phyloP scores from a whole-genome alignment of 192 early-diverging fungal genomes.

The Coemansia sp. region DNA sequence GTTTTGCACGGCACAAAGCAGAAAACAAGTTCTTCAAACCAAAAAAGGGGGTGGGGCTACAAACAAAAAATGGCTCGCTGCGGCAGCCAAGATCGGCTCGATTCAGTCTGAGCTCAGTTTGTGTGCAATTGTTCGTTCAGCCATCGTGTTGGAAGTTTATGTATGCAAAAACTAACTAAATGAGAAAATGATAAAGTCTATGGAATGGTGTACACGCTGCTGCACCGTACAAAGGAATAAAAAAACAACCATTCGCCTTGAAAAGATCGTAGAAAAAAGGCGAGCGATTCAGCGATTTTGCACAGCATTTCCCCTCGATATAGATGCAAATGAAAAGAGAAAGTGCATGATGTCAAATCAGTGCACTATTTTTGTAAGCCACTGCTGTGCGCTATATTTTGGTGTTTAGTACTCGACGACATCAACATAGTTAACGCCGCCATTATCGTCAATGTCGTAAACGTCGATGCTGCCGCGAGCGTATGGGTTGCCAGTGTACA shows the following conservation, averaged over 20 bases:
- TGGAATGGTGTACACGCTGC: neutral
- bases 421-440: slow-evolving; percentile 22
- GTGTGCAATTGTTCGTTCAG: too few species aligned
- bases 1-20: neutral
- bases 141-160: too few species aligned
- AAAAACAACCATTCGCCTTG: too few species aligned
- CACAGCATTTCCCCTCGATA: neutral
- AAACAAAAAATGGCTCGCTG: slow-evolving; percentile 1
- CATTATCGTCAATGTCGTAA: slow-evolving; percentile 21
- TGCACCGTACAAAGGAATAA: neutral
- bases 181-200: too few species aligned
- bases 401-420: slow-evolving; percentile 7
- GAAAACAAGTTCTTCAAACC: neutral
- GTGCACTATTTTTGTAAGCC: neutral
- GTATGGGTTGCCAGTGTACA: slow-evolving; percentile 1
- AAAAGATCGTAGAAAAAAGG: too few species aligned
- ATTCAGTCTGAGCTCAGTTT: too few species aligned
- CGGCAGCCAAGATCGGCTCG: slow-evolving; percentile 2
- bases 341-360: neutral
- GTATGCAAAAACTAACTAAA: too few species aligned
- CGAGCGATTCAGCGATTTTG: too few species aligned
- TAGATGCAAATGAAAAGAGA: neutral
- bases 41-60: too few species aligned
- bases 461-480: slow-evolving; percentile 24
- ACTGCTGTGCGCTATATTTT: neutral